phyloP scores from a whole-genome alignment of 495 filamentous ascomycete genomes.

The Aspergillus conjunctus region DNA sequence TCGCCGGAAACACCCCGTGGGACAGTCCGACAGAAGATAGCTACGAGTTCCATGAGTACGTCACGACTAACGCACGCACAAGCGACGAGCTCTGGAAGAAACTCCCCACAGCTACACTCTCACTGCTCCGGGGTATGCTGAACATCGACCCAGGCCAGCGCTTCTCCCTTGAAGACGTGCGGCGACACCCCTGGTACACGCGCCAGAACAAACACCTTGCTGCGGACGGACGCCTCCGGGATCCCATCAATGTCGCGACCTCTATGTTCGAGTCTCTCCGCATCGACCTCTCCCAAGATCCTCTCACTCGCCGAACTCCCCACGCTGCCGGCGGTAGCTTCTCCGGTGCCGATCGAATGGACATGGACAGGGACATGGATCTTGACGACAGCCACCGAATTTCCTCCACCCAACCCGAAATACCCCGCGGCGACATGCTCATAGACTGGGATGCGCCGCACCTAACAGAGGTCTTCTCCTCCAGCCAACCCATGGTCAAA shows the following conservation, averaged over 20 bases:
- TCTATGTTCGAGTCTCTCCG: conserved; percentile 91
- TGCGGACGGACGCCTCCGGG: conserved; percentile 70
- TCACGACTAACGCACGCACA: conserved; percentile 74
- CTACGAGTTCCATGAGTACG: conserved; percentile 84
- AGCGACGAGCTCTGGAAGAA: conserved; percentile 85
- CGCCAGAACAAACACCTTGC: conserved; percentile 76
- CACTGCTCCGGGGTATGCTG: conserved; percentile 94
- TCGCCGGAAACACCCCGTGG: conserved; percentile 98
- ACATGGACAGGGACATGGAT: conserved; percentile 53
- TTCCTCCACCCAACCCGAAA: conserved; percentile 81
- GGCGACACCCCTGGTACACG: conserved; percentile 94
- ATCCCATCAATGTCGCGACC: conserved; percentile 82
- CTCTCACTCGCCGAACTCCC: conserved; percentile 43
- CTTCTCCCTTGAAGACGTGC: conserved; percentile 87
- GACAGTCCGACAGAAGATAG: conserved; percentile 82
- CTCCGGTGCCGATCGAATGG: conserved; percentile 46
- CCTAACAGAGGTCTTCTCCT: conserved; percentile 54
- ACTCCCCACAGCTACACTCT: conserved; percentile 73
- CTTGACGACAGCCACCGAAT: conserved; percentile 51
- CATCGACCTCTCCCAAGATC: conserved; percentile 80
- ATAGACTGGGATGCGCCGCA: conserved; percentile 78
- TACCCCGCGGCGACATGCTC: conserved; percentile 62
- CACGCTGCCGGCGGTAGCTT: conserved; percentile 41
- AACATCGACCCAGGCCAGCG: conserved; percentile 71
- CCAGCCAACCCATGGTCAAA: conserved; percentile 51